Percentiles rank a stretch among this genome's conserved stretches.
phyloP scores from a whole-genome alignment of 352 stramenopile genomes.

The Phytophthora sp. region DNA sequence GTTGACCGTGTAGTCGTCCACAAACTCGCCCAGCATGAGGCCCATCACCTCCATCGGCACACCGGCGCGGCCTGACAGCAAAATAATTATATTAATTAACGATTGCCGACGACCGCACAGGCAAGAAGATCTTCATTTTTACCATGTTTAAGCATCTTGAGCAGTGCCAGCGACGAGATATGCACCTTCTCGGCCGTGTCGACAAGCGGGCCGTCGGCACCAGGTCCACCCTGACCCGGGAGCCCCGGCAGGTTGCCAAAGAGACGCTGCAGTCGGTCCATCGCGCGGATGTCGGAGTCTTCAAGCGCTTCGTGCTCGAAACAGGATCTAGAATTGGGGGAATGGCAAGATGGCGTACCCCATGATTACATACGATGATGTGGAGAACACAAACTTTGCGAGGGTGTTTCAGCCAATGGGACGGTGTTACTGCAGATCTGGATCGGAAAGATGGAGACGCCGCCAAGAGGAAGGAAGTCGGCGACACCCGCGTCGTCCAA shows the following conservation, averaged over 20 bases:
- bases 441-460: slow-evolving; percentile 65
- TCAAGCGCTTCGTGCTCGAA: no score
- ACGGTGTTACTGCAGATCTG: neutral
- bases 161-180: slow-evolving; percentile 97
- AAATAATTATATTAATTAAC: slow-evolving; percentile 9
- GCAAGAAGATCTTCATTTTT: slow-evolving; percentile 22
- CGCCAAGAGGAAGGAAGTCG: slow-evolving; percentile 54
- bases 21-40: slow-evolving; percentile 99
- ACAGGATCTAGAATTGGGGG: slow-evolving; percentile 38
- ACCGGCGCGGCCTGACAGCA: slow-evolving; percentile 87
- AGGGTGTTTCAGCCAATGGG: slow-evolving; percentile 3
- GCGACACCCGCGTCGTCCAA: slow-evolving; percentile 41
- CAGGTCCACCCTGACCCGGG: slow-evolving; percentile 66
- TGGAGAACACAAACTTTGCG: slow-evolving; percentile 13
- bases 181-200: slow-evolving; percentile 99
- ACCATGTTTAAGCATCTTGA: slow-evolving; percentile 99
- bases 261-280: slow-evolving; percentile 87
- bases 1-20: slow-evolving; percentile 99
- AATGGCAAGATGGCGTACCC: slow-evolving; percentile 1
- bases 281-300: slow-evolving; percentile 30
- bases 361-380: slow-evolving; percentile 1
- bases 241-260: slow-evolving; percentile 87
- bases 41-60: slow-evolving; percentile 99
- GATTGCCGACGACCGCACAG: neutral
- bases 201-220: slow-evolving; percentile 92